Evolutionary conservation across 2,329 filamentous ascomycete species (phyloP).

Genomic region (Ilyonectria robusta): DNA sequence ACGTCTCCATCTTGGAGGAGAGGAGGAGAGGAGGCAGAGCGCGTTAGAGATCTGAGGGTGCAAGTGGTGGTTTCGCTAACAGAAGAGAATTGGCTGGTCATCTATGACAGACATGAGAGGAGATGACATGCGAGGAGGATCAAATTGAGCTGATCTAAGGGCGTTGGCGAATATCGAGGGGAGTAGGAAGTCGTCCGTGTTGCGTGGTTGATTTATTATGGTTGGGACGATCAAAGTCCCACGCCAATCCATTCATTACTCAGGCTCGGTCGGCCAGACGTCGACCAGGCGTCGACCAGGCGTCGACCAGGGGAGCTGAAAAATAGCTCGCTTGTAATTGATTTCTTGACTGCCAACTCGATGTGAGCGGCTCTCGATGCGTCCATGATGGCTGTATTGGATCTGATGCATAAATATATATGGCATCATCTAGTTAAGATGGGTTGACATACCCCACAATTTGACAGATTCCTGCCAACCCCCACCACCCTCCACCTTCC

Average conservation of each 20-base stretch:
- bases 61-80: neutral
- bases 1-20: neutral
- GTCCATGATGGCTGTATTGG: neutral
- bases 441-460: conserved; percentile 19
- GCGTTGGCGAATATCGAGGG: neutral
- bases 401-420: no score
- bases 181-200: neutral
- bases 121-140: neutral
- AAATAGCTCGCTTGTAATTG: neutral
- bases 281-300: conserved; percentile 1
- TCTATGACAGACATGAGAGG: neutral
- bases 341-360: neutral
- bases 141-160: conserved; percentile 12
- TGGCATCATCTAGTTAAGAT: neutral
- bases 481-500: conserved; percentile 15
- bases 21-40: neutral
- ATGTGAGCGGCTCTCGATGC: neutral
- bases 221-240: neutral
- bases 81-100: neutral
- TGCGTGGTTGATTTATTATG: conserved; percentile 3
- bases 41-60: neutral
- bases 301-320: conserved; percentile 2
- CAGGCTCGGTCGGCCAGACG: conserved; percentile 5
- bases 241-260: conserved; percentile 5
- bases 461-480: conserved; percentile 4